These are phyloP conservation scores for Mycosphaerella sp. DNA, from an alignment of 2,329 filamentous ascomycete species.

Conservation along the genomic window DNA sequence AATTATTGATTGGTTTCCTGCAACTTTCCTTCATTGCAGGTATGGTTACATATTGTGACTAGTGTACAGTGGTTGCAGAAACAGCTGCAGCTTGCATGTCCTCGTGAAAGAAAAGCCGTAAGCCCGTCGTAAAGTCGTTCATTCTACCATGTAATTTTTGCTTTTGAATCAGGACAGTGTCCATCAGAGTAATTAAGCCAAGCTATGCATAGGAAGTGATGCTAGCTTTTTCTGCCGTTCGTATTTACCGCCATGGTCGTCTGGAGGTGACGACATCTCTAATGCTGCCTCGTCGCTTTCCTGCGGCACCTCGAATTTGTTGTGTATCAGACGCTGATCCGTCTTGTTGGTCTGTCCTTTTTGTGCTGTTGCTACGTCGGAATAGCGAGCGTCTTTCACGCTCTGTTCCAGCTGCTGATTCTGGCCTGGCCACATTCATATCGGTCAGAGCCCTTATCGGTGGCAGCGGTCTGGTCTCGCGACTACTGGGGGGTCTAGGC, in stretches of 20 bases:
- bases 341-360: constrained; percentile 5
- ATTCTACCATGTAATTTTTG: constrained; percentile 1
- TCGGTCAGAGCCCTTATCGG: constrained; percentile 17
- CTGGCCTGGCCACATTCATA: constrained; percentile 11
- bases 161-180: background rate
- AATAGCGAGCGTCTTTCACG: constrained; percentile 19
- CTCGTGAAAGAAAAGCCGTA: background rate
- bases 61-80: constrained; percentile 10
- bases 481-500: constrained; percentile 13
- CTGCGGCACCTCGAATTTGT: constrained; percentile 6
- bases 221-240: background rate
- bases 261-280: constrained; percentile 21
- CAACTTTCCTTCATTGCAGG: background rate
- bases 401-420: constrained; percentile 14
- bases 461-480: constrained; percentile 11
- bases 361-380: constrained; percentile 19
- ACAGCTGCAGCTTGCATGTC: background rate
- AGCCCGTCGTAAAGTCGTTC: constrained; percentile 8
- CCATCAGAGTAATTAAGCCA: constrained; percentile 5
- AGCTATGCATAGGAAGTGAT: background rate
- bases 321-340: background rate
- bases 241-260: constrained; percentile 21
- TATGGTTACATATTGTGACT: constrained; percentile 13
- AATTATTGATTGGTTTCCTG: background rate
- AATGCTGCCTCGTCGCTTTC: constrained; percentile 23